These are phyloP conservation scores for Quercus mongolica DNA, from an alignment of 306 rosid genomes.

Conservation along the genomic window DNA sequence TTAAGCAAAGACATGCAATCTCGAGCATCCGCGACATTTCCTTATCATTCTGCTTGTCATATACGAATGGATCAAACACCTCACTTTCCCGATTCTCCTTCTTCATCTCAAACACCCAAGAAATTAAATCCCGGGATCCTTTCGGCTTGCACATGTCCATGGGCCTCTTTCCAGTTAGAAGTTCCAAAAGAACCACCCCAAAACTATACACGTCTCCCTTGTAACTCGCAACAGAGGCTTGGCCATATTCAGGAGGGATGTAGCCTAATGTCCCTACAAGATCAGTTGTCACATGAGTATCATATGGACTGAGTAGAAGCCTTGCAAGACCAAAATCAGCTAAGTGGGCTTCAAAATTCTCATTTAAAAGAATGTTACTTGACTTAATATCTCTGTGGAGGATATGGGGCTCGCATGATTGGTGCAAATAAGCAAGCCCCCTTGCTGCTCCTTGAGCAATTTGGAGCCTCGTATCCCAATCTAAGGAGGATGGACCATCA, in stretches of 20 bases:
- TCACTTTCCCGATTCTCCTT: conserved; percentile 27
- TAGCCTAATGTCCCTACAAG: conserved; percentile 80
- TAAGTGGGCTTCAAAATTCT: conserved; percentile 61
- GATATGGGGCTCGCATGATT: conserved; percentile 67
- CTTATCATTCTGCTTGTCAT: conserved; percentile 32
- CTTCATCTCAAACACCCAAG: conserved; percentile 59
- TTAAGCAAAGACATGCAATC: conserved; percentile 45
- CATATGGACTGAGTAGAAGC: conserved; percentile 58
- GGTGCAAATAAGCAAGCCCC: conserved; percentile 71
- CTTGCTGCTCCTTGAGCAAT: conserved; percentile 76
- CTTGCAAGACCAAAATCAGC: conserved; percentile 85
- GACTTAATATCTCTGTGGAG: conserved; percentile 77
- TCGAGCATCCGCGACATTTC: conserved; percentile 30
- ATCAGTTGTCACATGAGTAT: conserved; percentile 75
- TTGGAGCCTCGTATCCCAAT: conserved; percentile 69
- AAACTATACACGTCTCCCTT: conserved; percentile 79
- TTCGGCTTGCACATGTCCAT: conserved; percentile 60
- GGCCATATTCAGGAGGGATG: conserved; percentile 82
- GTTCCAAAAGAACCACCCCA: conserved; percentile 83
- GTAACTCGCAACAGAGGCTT: conserved; percentile 64
- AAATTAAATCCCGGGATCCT: conserved; percentile 42
- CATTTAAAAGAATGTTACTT: conserved; percentile 75
- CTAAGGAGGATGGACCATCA: conserved; percentile 45
- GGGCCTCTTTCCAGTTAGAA: conserved; percentile 68
- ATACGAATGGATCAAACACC: conserved; percentile 42